A percentile compares a stretch with the other conserved stretches of the same genome.
phyloP scores from a whole-genome alignment of 768 basidiomycete genomes.

The Lepiota subincarnata region DNA sequence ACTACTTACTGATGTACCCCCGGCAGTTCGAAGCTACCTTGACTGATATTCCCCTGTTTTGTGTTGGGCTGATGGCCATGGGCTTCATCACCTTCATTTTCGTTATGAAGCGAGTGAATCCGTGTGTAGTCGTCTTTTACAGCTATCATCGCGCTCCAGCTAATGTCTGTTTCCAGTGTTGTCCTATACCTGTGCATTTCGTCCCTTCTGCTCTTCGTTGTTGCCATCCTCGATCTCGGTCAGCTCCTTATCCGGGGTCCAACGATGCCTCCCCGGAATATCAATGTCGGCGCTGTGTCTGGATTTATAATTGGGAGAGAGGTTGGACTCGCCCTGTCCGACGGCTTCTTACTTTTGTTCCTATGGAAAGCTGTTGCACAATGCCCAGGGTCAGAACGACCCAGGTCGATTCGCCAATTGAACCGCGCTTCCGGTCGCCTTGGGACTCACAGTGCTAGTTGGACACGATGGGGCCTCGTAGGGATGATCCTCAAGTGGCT shows the following conservation, averaged over 20 bases:
- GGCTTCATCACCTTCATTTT: slow-evolving; percentile 56
- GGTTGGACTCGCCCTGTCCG: slow-evolving; percentile 50
- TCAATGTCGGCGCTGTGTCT: slow-evolving; percentile 23
- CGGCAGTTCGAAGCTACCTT: slow-evolving; percentile 52
- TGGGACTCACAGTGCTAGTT: slow-evolving; percentile 50
- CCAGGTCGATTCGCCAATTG: slow-evolving; percentile 6
- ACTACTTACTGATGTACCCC: background rate
- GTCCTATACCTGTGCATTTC: slow-evolving; percentile 51
- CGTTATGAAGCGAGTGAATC: slow-evolving; percentile 43
- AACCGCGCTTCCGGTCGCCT: background rate
- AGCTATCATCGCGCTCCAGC: background rate
- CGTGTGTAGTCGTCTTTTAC: slow-evolving; percentile 35
- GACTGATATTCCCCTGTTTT: slow-evolving; percentile 63
- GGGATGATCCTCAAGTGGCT: slow-evolving; percentile 51
- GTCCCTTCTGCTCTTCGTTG: slow-evolving; percentile 55
- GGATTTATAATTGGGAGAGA: slow-evolving; percentile 53
- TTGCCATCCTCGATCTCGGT: slow-evolving; percentile 58
- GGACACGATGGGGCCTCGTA: slow-evolving; percentile 59
- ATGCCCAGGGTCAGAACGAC: slow-evolving; percentile 35
- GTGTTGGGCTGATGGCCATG: slow-evolving; percentile 61
- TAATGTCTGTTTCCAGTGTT: slow-evolving; percentile 5
- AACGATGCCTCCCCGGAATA: slow-evolving; percentile 19
- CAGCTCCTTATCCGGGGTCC: slow-evolving; percentile 42
- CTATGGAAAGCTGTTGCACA: slow-evolving; percentile 64
- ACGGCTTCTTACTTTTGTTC: slow-evolving; percentile 59